Evolutionary conservation across 352 stramenopile genomes (phyloP).

Genomic region (Globisporangium uncinulatum): DNA sequence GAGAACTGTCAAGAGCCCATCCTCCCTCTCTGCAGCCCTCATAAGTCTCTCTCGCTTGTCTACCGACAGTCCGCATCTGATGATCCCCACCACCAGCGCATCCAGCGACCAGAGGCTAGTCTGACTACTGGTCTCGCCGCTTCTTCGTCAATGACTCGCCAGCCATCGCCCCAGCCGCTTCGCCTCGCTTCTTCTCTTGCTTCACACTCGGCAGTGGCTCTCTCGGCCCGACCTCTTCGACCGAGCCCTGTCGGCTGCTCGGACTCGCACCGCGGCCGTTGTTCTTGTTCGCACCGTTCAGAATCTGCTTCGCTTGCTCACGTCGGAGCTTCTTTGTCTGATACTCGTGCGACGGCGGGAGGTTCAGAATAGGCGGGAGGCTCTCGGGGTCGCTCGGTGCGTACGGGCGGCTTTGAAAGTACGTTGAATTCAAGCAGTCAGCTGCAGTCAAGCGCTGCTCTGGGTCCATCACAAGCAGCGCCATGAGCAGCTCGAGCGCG

Average conservation of each 20-base stretch:
- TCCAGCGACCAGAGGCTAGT: no score
- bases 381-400: conserved; percentile 54
- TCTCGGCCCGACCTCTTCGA: conserved; percentile 10
- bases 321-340: conserved; percentile 88
- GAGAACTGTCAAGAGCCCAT: no score
- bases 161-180: conserved; percentile 4
- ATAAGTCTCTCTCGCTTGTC: no score
- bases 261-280: conserved; percentile 2
- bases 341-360: conserved; percentile 82
- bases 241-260: conserved; percentile 5
- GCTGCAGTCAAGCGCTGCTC: conserved; percentile 90
- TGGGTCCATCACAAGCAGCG: conserved; percentile 94
- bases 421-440: conserved; percentile 90
- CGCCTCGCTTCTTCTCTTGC: conserved; percentile 26
- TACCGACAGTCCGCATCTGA: no score
- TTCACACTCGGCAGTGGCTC: conserved; percentile 23
- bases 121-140: conserved; percentile 44
- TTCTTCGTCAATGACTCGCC: conserved; percentile 42
- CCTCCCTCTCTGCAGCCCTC: no score
- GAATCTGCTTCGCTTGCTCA: conserved; percentile 70
- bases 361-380: conserved; percentile 61
- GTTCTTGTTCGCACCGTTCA: conserved; percentile 30
- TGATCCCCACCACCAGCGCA: no score
- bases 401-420: conserved; percentile 88
- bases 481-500: conserved; percentile 89